phyloP scores from a whole-genome alignment of 2,329 filamentous ascomycete genomes.

The Monosporascus sp. region DNA sequence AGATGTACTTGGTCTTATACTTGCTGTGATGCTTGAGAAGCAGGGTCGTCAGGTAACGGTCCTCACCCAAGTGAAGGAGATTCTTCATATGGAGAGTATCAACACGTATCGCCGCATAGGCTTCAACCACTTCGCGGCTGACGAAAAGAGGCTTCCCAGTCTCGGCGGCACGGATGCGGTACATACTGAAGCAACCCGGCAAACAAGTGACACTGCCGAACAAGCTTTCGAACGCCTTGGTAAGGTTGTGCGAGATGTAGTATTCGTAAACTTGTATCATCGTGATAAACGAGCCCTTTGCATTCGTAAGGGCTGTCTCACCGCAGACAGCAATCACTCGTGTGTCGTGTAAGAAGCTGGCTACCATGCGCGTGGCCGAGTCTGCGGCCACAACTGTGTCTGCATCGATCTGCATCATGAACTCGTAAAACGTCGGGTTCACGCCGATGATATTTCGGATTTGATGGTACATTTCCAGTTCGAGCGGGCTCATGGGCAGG shows the following conservation, averaged over 20 bases:
- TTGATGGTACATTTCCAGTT: constrained; percentile 97
- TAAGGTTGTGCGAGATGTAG: constrained; percentile 96
- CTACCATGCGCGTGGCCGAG: constrained; percentile 85
- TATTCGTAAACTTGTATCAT: constrained; percentile 99
- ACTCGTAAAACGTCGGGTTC: constrained; percentile 98
- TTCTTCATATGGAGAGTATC: constrained; percentile 99
- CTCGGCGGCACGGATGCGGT: constrained; percentile 89
- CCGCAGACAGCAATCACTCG: constrained; percentile 91
- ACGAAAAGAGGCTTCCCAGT: constrained; percentile 95
- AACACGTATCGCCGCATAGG: constrained; percentile 88
- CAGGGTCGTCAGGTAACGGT: constrained; percentile 93
- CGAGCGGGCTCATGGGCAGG: constrained; percentile 87
- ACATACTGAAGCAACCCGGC: constrained; percentile 99
- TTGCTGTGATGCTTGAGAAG: constrained; percentile 86
- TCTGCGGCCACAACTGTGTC: constrained; percentile 91
- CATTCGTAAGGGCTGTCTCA: constrained; percentile 89
- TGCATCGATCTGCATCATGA: constrained; percentile 91
- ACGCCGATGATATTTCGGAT: constrained; percentile 98
- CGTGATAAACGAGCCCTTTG: constrained; percentile 87
- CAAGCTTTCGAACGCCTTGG: constrained; percentile 94
- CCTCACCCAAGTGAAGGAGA: constrained; percentile 89
- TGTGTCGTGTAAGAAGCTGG: constrained; percentile 85
- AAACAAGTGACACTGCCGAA: constrained; percentile 97
- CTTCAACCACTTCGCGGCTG: constrained; percentile 81
- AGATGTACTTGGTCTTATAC: constrained; percentile 98